Percentiles rank a stretch among this genome's conserved stretches.
These are phyloP conservation scores for Tetrahymena elliotti DNA, from an alignment of 73 alveolate genomes.

Conservation along the genomic window DNA sequence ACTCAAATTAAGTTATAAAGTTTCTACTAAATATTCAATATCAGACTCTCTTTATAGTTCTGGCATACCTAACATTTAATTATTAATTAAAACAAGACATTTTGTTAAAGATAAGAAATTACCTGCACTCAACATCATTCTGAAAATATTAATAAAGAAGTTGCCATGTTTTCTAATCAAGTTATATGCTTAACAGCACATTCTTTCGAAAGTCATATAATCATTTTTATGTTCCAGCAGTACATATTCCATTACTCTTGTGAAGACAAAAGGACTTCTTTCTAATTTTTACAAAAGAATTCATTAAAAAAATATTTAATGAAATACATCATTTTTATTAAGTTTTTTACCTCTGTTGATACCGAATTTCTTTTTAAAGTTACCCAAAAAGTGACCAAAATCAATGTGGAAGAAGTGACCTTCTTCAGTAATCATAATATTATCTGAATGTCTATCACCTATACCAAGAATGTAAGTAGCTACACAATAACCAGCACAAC, in stretches of 20 bases:
- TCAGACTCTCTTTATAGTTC: slow-evolving; percentile 60
- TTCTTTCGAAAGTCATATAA: slow-evolving; percentile 57
- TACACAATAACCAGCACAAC: slow-evolving; percentile 94
- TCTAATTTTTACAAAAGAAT: slow-evolving; percentile 38
- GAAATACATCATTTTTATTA: slow-evolving; percentile 6
- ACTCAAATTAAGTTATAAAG: slow-evolving; percentile 50
- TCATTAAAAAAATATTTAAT: slow-evolving; percentile 1
- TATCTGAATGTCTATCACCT: slow-evolving; percentile 95
- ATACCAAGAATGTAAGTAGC: slow-evolving; percentile 87
- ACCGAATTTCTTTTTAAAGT: slow-evolving; percentile 88
- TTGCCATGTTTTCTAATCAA: slow-evolving; percentile 73
- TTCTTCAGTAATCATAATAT: slow-evolving; percentile 81
- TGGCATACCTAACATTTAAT: slow-evolving; percentile 62
- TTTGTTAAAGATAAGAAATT: not conserved
- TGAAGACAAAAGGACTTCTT: slow-evolving; percentile 89
- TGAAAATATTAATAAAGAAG: slow-evolving; percentile 69
- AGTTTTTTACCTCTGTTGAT: slow-evolving; percentile 64
- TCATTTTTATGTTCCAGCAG: slow-evolving; percentile 67
- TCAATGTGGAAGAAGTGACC: slow-evolving; percentile 94
- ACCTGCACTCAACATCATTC: slow-evolving; percentile 85
- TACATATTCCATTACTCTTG: slow-evolving; percentile 79
- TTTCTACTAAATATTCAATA: slow-evolving; percentile 58
- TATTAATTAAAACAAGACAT: not conserved
- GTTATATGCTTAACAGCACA: slow-evolving; percentile 74
- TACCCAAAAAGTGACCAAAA: slow-evolving; percentile 95